Conservation (phyloP, 208 protist genomes). For the Pavlovales sp. region DNA sequence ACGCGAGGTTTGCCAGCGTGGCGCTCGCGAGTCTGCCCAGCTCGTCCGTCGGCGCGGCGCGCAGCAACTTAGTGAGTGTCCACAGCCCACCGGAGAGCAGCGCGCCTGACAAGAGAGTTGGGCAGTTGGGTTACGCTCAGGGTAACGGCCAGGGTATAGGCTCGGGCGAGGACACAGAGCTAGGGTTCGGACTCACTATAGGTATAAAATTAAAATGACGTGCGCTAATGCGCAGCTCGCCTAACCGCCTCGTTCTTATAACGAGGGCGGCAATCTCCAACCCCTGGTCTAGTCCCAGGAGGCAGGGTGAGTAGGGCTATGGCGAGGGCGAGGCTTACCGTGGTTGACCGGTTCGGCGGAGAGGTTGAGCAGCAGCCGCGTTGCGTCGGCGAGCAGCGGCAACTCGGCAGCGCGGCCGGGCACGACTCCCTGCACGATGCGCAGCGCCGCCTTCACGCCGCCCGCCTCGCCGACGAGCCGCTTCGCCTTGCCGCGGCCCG, state of each 20-base stretch:
- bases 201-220: too few species aligned
- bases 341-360: neutral
- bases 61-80: neutral
- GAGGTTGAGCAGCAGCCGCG: neutral
- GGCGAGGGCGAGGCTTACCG: too few species aligned
- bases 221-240: too few species aligned
- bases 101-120: too few species aligned
- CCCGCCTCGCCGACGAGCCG: neutral
- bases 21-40: neutral
- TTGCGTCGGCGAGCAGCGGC: neutral
- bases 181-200: too few species aligned
- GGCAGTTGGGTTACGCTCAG: too few species aligned
- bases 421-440: neutral
- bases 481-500: neutral
- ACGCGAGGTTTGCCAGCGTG: neutral
- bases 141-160: too few species aligned
- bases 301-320: too few species aligned
- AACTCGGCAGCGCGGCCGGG: neutral
- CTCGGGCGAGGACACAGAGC: too few species aligned
- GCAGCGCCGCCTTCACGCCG: neutral
- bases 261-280: too few species aligned
- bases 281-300: too few species aligned
- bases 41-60: neutral
- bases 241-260: too few species aligned
- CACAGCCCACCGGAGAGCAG: neutral